A percentile compares a stretch with the other conserved stretches of the same genome.
Conservation (phyloP, 1,284 basidiomycete species). For the Cerioporus squamosus region DNA sequence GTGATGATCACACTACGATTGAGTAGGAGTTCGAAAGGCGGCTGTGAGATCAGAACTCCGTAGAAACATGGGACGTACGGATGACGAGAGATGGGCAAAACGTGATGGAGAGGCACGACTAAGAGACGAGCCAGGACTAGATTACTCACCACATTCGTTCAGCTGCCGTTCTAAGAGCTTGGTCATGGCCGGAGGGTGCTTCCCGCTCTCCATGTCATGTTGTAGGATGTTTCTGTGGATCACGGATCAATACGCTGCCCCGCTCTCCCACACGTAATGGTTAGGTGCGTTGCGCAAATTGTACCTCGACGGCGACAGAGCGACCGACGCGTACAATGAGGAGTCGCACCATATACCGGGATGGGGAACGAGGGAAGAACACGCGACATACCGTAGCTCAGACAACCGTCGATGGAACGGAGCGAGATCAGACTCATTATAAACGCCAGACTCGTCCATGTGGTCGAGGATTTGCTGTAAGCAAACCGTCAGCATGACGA, state of each 20-base stretch:
- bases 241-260: slow-evolving; percentile 1
- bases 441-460: slow-evolving; percentile 93
- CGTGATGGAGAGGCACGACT: neutral
- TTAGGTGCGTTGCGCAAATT: slow-evolving; percentile 1
- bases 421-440: slow-evolving; percentile 86
- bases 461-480: slow-evolving; percentile 89
- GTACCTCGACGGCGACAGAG: neutral
- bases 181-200: slow-evolving; percentile 87
- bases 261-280: neutral
- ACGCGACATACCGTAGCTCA: slow-evolving; percentile 61
- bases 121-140: neutral
- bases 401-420: slow-evolving; percentile 84
- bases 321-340: slow-evolving; percentile 4
- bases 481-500: slow-evolving; percentile 24
- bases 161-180: slow-evolving; percentile 91
- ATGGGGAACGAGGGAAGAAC: neutral
- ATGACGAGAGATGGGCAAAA: slow-evolving; percentile 6
- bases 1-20: slow-evolving; percentile 4
- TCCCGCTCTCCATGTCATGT: slow-evolving; percentile 79
- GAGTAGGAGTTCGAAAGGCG: slow-evolving; percentile 10
- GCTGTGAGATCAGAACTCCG: slow-evolving; percentile 21
- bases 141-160: slow-evolving; percentile 84
- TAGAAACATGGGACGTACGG: slow-evolving; percentile 11
- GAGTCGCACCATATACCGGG: slow-evolving; percentile 1
- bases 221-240: slow-evolving; percentile 68